phyloP scores from a whole-genome alignment of 2,329 filamentous ascomycete genomes.

The Hypomyces perniciosus region DNA sequence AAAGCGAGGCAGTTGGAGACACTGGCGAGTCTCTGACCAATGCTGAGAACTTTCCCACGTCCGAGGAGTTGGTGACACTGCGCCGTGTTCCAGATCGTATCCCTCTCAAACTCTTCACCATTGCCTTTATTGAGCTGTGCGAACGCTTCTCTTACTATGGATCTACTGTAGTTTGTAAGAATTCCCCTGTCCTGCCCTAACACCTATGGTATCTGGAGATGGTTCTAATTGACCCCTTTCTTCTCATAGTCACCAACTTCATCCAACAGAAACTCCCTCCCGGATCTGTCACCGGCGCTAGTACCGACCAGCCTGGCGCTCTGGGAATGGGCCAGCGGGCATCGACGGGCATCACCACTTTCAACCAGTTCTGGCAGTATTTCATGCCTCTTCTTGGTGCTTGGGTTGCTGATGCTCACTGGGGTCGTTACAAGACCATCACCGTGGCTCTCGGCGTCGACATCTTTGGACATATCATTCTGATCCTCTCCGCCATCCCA shows the following conservation, averaged over 20 bases:
- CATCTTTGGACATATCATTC: conserved; percentile 59
- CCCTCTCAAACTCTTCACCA: conserved; percentile 53
- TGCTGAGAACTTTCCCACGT: conserved; percentile 15
- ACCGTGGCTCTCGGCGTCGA: conserved; percentile 55
- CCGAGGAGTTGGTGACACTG: conserved; percentile 42
- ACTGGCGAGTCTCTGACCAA: background rate
- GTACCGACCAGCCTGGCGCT: conserved; percentile 42
- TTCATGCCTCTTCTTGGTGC: conserved; percentile 52
- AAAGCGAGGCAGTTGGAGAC: too few relatives aligned
- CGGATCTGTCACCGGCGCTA: conserved; percentile 50
- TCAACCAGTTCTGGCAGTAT: conserved; percentile 57
- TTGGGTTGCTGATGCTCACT: conserved; percentile 48
- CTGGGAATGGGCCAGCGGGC: conserved; percentile 53
- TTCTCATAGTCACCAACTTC: conserved; percentile 49
- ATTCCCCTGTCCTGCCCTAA: conserved; percentile 8
- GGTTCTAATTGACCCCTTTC: background rate
- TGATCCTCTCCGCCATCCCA: conserved; percentile 61
- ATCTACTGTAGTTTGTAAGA: conserved; percentile 57
- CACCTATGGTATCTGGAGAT: background rate
- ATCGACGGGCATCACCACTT: conserved; percentile 37
- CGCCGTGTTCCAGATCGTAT: conserved; percentile 52
- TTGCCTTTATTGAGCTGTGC: conserved; percentile 63
- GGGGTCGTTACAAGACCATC: conserved; percentile 66
- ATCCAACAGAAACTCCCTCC: conserved; percentile 52
- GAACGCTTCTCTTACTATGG: conserved; percentile 72